Evolutionary conservation across 305 asterid species (phyloP).

Genomic region (Solanum hybrid): DNA sequence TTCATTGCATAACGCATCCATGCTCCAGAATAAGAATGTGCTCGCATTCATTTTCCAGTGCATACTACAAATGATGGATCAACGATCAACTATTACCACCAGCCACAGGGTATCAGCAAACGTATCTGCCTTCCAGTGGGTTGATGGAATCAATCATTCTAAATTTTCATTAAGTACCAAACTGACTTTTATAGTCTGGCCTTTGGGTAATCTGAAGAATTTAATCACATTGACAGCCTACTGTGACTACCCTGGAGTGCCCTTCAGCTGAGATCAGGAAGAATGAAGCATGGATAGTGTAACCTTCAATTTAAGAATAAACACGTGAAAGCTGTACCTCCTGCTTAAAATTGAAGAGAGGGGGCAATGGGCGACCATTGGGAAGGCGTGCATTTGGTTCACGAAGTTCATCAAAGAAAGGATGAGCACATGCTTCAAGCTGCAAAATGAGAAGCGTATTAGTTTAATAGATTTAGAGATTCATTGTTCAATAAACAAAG

Average conservation of each 20-base stretch:
- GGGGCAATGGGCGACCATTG: constrained; percentile 81
- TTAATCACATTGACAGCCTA: neutral
- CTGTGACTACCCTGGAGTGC: neutral
- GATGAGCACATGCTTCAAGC: constrained; percentile 95
- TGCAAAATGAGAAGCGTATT: constrained; percentile 30
- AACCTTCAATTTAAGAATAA: neutral
- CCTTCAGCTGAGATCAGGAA: neutral
- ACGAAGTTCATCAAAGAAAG: constrained; percentile 91
- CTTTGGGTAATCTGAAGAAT: neutral
- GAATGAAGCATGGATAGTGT: neutral
- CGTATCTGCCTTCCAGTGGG: neutral
- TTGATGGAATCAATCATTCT: neutral
- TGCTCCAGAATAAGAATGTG: neutral
- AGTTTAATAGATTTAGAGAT: neutral
- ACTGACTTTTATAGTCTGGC: neutral
- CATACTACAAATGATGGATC: neutral
- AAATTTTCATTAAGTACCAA: neutral
- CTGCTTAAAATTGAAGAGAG: constrained; percentile 80
- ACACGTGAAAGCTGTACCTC: constrained; percentile 37
- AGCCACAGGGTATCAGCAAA: neutral
- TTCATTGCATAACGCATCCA: neutral
- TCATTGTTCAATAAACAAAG: neutral
- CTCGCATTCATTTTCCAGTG: neutral
- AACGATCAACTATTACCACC: neutral
- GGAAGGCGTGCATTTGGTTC: constrained; percentile 86